phyloP scores from a whole-genome alignment of 2,329 filamentous ascomycete species.

The Colletotrichum noveboracense region DNA sequence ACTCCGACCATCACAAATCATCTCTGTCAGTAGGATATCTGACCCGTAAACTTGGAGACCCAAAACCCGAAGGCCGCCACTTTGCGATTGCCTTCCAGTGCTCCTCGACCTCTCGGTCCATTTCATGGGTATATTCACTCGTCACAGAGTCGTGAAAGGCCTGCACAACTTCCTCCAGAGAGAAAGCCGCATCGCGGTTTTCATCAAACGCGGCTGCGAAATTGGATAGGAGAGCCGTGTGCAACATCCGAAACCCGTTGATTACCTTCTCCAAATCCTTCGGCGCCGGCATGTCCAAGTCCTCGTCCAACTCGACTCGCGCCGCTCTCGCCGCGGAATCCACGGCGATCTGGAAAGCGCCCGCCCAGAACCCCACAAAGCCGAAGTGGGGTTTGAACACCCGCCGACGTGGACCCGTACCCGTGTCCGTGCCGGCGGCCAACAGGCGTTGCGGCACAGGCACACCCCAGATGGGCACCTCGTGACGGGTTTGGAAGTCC shows the following conservation, averaged over 20 bases:
- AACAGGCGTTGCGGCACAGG: background rate
- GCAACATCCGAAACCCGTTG: background rate
- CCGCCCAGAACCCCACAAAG: background rate
- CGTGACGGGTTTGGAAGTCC: background rate
- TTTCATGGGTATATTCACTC: background rate
- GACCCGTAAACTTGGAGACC: background rate
- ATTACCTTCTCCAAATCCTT: background rate
- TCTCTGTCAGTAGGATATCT: no score
- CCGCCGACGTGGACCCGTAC: background rate
- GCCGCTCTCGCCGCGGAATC: background rate
- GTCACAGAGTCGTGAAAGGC: background rate
- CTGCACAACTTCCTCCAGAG: background rate
- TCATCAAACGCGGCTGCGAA: background rate
- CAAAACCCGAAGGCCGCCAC: background rate
- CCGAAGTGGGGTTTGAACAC: background rate
- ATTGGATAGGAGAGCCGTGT: background rate
- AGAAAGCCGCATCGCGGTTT: rapidly evolving
- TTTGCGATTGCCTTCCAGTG: background rate
- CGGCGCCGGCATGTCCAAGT: background rate
- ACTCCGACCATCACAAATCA: background rate
- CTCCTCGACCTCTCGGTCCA: background rate
- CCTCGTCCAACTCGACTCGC: background rate
- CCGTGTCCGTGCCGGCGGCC: background rate
- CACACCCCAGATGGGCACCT: background rate
- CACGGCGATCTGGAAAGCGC: background rate